Percentiles rank a stretch among this genome's conserved stretches.
Conservation (phyloP, 2,329 filamentous ascomycete genomes). For the Beauveria bassiana region DNA sequence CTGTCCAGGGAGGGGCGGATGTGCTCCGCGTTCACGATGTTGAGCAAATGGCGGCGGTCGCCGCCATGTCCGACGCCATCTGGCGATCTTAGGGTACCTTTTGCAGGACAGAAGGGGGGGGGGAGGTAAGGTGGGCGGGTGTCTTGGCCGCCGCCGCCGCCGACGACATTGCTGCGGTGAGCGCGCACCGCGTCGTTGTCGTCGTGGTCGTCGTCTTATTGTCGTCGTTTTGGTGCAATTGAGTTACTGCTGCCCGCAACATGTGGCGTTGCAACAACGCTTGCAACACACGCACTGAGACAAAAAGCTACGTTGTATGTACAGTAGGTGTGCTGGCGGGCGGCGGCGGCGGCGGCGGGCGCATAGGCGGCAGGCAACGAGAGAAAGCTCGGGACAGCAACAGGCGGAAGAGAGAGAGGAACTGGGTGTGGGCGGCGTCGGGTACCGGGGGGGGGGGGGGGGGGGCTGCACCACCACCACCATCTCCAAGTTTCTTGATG, state of each 20-base stretch:
- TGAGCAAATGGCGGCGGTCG: conserved; percentile 74
- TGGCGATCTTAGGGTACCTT: conserved; percentile 46
- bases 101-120: not conserved
- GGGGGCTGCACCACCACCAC: not conserved
- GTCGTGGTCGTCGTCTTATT: not conserved
- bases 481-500: not conserved
- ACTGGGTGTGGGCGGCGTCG: not conserved
- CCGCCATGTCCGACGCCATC: conserved; percentile 87
- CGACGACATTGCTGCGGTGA: not conserved
- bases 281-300: too few relatives aligned
- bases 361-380: too few relatives aligned
- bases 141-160: not conserved
- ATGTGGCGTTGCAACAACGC: not conserved
- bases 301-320: too few relatives aligned
- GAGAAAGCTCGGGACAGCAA: too few relatives aligned
- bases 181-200: not conserved
- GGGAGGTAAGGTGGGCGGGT: not conserved
- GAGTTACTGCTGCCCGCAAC: too few relatives aligned
- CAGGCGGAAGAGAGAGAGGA: too few relatives aligned
- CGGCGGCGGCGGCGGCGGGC: too few relatives aligned
- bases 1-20: conserved; percentile 81
- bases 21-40: conserved; percentile 91
- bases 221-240: too few relatives aligned
- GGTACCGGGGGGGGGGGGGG: not conserved
- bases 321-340: too few relatives aligned